Conservation (phyloP, 805 yeast genomes). For the Candida patagonica region DNA sequence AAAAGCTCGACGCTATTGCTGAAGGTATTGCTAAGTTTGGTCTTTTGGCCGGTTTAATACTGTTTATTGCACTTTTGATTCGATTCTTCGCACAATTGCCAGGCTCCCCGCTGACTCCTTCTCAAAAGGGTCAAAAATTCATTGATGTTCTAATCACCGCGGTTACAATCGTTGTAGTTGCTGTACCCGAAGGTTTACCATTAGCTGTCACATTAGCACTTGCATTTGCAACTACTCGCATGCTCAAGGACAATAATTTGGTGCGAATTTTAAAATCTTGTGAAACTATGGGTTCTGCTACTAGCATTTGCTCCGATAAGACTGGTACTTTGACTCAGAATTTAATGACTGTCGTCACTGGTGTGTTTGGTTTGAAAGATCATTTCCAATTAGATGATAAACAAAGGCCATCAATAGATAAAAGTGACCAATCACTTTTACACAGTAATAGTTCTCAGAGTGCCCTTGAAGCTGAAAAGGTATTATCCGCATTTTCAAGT, state of each 20-base stretch:
- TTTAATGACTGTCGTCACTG: constrained; percentile 81
- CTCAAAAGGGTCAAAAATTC: constrained; percentile 77
- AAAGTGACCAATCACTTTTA: background rate
- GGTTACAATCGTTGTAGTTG: constrained; percentile 89
- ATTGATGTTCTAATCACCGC: constrained; percentile 83
- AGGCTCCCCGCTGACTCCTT: constrained; percentile 36
- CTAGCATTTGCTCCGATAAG: constrained; percentile 93
- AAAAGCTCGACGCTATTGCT: constrained; percentile 69
- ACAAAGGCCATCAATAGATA: background rate
- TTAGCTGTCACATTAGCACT: constrained; percentile 92
- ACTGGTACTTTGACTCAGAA: constrained; percentile 97
- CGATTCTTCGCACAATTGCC: constrained; percentile 61
- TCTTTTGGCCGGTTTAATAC: constrained; percentile 68
- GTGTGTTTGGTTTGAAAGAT: constrained; percentile 46
- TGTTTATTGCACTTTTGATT: constrained; percentile 70
- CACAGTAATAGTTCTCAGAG: constrained; percentile 12
- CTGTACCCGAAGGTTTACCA: constrained; percentile 99
- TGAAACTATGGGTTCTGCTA: constrained; percentile 99
- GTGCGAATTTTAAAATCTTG: constrained; percentile 92
- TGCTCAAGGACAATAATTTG: constrained; percentile 92
- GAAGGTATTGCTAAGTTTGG: constrained; percentile 96
- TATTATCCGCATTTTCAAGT: background rate
- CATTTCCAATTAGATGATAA: constrained; percentile 41
- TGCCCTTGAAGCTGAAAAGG: constrained; percentile 9
- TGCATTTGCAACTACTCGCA: constrained; percentile 96